Evolutionary conservation across 768 basidiomycete species (phyloP).

Genomic region (Pseudohyphozyma bogoriensis): DNA sequence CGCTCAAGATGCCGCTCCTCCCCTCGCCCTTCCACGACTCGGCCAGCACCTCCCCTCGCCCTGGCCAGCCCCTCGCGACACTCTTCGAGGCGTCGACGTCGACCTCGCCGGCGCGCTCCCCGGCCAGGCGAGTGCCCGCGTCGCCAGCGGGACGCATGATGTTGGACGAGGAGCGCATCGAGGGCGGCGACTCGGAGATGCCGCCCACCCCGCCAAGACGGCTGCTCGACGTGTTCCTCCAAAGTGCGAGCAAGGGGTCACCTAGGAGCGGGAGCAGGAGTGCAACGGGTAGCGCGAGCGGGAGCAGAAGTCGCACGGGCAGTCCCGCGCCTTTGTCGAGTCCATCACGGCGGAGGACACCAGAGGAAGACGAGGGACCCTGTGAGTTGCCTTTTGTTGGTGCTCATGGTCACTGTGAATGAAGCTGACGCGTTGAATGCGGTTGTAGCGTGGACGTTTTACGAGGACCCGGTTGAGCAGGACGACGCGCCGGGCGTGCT

Average conservation of each 20-base stretch:
- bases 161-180: neutral
- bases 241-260: neutral
- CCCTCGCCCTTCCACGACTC: conserved; percentile 4
- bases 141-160: no score
- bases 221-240: conserved; percentile 14
- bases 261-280: no score
- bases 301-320: neutral
- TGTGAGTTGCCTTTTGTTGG: neutral
- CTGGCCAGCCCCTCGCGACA: neutral
- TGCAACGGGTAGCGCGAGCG: neutral
- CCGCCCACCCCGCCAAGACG: conserved; percentile 2
- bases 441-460: conserved; percentile 18
- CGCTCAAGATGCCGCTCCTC: neutral
- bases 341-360: neutral
- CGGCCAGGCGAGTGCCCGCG: conserved; percentile 13
- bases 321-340: neutral
- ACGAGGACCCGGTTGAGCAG: neutral
- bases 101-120: neutral
- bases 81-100: conserved; percentile 5
- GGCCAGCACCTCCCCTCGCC: neutral
- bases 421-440: no score
- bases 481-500: neutral
- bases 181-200: neutral
- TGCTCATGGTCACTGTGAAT: no score
- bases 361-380: neutral